Conservation (phyloP, 2,329 filamentous ascomycete species). For the Fusarium longipes region DNA sequence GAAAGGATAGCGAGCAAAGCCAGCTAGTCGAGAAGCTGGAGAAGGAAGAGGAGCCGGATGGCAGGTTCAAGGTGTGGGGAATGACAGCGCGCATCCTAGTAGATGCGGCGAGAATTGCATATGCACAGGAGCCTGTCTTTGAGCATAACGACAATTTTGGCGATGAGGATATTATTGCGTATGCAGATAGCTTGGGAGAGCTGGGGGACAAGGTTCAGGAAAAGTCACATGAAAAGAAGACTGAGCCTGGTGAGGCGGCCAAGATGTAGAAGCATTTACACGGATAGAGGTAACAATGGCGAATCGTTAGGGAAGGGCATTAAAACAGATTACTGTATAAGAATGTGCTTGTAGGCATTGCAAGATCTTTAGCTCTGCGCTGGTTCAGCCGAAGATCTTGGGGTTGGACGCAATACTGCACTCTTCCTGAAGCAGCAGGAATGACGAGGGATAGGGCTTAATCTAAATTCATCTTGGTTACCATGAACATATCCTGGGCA, state of each 20-base stretch:
- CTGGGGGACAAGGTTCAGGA: slow-evolving; percentile 55
- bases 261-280: slow-evolving; percentile 48
- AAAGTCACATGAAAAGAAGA: slow-evolving; percentile 45
- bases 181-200: slow-evolving; percentile 59
- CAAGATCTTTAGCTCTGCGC: neutral
- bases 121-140: slow-evolving; percentile 84
- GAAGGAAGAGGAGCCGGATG: slow-evolving; percentile 58
- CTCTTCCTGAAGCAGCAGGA: neutral
- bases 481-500: neutral
- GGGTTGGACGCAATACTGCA: neutral
- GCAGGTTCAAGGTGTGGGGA: slow-evolving; percentile 87
- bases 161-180: slow-evolving; percentile 63
- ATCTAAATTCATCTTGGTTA: neutral
- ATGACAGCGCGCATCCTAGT: slow-evolving; percentile 94
- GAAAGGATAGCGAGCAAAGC: slow-evolving; percentile 55
- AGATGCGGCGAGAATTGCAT: slow-evolving; percentile 87
- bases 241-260: slow-evolving; percentile 46
- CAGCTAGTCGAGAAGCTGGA: slow-evolving; percentile 58
- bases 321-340: neutral
- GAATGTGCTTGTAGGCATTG: neutral
- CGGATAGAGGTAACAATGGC: neutral
- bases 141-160: slow-evolving; percentile 71
- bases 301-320: neutral
- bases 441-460: too few species aligned
- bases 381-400: neutral